Evolutionary conservation across 371 early-diverging fungal genomes (phyloP).

Genomic region (Mucor plumbeus): DNA sequence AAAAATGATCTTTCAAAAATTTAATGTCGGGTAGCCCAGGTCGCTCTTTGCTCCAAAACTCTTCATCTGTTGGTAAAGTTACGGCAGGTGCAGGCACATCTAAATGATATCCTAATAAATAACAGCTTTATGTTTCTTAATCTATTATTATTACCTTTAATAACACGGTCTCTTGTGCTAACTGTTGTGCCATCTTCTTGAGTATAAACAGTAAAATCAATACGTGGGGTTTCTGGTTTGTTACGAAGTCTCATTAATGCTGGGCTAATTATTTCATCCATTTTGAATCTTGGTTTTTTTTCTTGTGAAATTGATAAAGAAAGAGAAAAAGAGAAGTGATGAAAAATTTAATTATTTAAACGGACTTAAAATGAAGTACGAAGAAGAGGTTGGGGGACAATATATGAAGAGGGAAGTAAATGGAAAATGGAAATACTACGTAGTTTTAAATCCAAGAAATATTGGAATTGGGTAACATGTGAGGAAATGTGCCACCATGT

Average conservation of each 20-base stretch:
- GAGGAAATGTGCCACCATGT: conserved; percentile 1
- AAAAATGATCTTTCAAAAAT: conserved; percentile 89
- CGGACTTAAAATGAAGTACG: not conserved
- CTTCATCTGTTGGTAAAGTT: conserved; percentile 56
- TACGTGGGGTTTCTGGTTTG: conserved; percentile 35
- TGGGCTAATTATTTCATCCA: conserved; percentile 26
- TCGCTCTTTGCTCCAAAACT: conserved; percentile 66
- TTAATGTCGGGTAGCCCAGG: conserved; percentile 82
- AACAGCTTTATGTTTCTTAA: not conserved
- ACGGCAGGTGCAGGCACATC: conserved; percentile 62
- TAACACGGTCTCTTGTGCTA: conserved; percentile 75
- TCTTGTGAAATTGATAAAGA: not conserved
- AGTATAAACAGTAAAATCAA: conserved; percentile 78
- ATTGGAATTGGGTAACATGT: not conserved
- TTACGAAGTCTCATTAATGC: conserved; percentile 35
- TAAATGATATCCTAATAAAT: not conserved
- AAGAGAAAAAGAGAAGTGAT: not conserved
- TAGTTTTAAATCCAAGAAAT: conserved; percentile 2
- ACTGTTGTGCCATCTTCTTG: conserved; percentile 83
- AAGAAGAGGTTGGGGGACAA: not conserved
- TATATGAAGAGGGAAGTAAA: not conserved
- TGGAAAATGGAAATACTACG: not conserved
- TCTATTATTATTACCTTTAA: conserved; percentile 61
- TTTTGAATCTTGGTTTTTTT: not conserved
- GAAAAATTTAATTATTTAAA: conserved; percentile 4